phyloP scores from a whole-genome alignment of 371 early-diverging fungal species.

The Rhizopus sp. region DNA sequence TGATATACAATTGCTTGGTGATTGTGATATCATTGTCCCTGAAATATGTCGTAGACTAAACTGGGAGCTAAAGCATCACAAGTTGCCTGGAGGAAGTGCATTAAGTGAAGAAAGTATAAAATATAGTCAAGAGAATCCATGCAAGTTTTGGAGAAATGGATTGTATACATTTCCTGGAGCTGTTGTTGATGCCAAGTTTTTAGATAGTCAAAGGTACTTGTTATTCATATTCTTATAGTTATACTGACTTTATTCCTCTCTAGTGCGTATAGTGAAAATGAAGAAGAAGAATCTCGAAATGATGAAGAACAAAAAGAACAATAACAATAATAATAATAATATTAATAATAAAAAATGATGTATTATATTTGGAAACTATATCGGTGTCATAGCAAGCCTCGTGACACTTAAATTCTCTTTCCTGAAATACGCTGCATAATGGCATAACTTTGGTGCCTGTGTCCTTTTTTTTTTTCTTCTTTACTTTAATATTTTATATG shows the following conservation, averaged over 20 bases:
- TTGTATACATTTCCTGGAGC: constrained; percentile 53
- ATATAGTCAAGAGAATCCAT: constrained; percentile 26
- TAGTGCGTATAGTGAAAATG: background rate
- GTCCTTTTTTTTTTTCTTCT: background rate
- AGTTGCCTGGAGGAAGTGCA: constrained; percentile 55
- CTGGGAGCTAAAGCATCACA: constrained; percentile 71
- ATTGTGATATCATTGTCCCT: constrained; percentile 84
- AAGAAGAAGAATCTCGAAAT: background rate
- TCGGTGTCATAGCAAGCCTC: too few species aligned
- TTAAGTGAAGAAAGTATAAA: constrained; percentile 37
- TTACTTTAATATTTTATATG: constrained; percentile 19
- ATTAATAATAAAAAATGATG: too few species aligned
- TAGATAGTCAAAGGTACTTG: constrained; percentile 23
- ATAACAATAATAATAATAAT: background rate
- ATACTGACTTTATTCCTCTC: too few species aligned
- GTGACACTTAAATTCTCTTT: too few species aligned
- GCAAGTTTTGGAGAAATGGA: constrained; percentile 37
- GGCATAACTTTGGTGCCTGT: background rate
- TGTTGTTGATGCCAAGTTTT: constrained; percentile 33
- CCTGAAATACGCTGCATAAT: too few species aligned
- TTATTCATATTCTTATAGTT: background rate
- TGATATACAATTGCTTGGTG: constrained; percentile 88
- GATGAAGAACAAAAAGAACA: background rate
- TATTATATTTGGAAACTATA: too few species aligned
- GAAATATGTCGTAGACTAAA: constrained; percentile 73